Conservation (phyloP, 2,329 filamentous ascomycete genomes). For the Herpotrichia juniperi region DNA sequence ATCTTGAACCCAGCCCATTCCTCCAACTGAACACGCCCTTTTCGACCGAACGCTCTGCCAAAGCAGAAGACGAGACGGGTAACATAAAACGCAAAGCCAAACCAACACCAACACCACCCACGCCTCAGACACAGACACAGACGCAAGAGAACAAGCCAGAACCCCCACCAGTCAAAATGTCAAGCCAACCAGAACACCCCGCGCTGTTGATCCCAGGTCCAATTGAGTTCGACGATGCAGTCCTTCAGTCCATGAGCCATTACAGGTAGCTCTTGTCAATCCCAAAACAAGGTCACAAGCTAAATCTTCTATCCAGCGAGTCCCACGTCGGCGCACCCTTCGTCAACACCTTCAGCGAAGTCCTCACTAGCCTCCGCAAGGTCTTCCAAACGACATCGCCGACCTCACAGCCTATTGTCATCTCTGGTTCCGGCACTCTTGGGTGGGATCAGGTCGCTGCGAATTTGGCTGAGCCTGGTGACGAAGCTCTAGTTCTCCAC, state of each 20-base stretch:
- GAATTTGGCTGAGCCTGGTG: slow-evolving; percentile 87
- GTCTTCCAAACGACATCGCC: slow-evolving; percentile 91
- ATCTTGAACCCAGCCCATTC: slow-evolving; percentile 62
- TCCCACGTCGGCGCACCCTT: slow-evolving; percentile 91
- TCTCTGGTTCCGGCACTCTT: slow-evolving; percentile 92
- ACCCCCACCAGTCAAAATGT: slow-evolving; percentile 54
- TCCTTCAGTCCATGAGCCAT: slow-evolving; percentile 93
- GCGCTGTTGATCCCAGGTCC: slow-evolving; percentile 95
- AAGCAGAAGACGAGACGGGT: slow-evolving; percentile 60
- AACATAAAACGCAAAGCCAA: slow-evolving; percentile 19
- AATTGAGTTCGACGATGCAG: slow-evolving; percentile 98
- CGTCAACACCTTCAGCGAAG: slow-evolving; percentile 89
- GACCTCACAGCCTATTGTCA: slow-evolving; percentile 85
- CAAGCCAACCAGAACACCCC: slow-evolving; percentile 64
- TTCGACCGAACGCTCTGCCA: slow-evolving; percentile 62
- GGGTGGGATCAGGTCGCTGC: slow-evolving; percentile 97
- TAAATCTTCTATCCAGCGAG: slow-evolving; percentile 64
- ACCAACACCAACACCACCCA: slow-evolving; percentile 15
- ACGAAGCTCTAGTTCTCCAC: slow-evolving; percentile 90
- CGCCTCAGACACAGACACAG: slow-evolving; percentile 7
- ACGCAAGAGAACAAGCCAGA: slow-evolving; percentile 3
- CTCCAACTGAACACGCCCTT: slow-evolving; percentile 68
- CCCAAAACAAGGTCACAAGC: background rate
- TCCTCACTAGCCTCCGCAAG: slow-evolving; percentile 83
- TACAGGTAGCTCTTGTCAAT: slow-evolving; percentile 67